Conservation (phyloP, 1,284 basidiomycete species). For the Leccinum cinnamomeum region DNA sequence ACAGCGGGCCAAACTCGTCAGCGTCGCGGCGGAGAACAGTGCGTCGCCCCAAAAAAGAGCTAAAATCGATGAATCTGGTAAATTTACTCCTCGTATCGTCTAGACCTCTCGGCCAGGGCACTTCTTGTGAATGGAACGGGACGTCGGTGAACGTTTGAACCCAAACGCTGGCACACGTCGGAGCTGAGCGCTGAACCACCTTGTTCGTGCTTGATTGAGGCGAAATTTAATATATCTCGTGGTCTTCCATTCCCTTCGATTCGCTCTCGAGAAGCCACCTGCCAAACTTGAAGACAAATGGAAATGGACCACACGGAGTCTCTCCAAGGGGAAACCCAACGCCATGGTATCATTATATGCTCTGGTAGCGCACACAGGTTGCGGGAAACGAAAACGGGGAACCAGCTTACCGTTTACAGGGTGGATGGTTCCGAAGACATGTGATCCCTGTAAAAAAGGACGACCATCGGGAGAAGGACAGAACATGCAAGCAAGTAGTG, state of each 20-base stretch:
- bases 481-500: neutral
- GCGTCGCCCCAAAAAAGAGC: neutral
- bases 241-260: slow-evolving; percentile 6
- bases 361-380: neutral
- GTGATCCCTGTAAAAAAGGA: slow-evolving; percentile 1
- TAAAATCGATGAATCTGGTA: slow-evolving; percentile 12
- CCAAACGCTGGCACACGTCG: neutral
- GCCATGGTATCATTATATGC: neutral
- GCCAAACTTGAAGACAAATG: slow-evolving; percentile 8
- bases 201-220: slow-evolving; percentile 1
- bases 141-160: neutral
- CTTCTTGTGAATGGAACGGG: slow-evolving; percentile 1
- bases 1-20: neutral
- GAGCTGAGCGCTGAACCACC: neutral
- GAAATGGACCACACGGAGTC: slow-evolving; percentile 13
- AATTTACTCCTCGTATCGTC: slow-evolving; percentile 10
- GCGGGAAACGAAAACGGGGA: slow-evolving; percentile 3
- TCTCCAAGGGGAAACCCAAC: slow-evolving; percentile 7
- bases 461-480: slow-evolving; percentile 2
- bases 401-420: neutral
- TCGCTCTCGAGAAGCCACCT: slow-evolving; percentile 11
- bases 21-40: slow-evolving; percentile 1
- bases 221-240: neutral
- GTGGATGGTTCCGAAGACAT: neutral
- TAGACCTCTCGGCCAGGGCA: neutral